A percentile compares a stretch with the other conserved stretches of the same genome.
These are phyloP conservation scores for Salix udensis DNA, from an alignment of 345 rosid species.

Conservation along the genomic window DNA sequence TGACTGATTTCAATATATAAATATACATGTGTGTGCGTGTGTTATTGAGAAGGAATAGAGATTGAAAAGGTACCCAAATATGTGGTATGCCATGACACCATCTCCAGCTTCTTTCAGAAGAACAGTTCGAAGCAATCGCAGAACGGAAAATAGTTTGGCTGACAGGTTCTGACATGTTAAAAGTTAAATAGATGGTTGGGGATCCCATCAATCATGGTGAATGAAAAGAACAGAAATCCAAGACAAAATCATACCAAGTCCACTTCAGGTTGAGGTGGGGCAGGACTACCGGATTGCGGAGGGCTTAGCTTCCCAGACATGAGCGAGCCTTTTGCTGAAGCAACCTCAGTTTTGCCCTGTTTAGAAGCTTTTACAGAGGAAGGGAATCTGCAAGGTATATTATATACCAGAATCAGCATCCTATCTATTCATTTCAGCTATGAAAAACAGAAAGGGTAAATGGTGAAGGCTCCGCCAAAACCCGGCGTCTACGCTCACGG, in stretches of 20 bases:
- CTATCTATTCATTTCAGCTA: neutral
- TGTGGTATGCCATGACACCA: conserved; percentile 86
- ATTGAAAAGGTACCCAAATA: conserved; percentile 52
- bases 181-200: conserved; percentile 5
- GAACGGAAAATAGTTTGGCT: conserved; percentile 60
- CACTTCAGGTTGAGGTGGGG: conserved; percentile 39
- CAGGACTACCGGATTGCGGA: conserved; percentile 34
- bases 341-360: conserved; percentile 47
- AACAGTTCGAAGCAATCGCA: conserved; percentile 68
- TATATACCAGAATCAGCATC: conserved; percentile 12
- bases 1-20: neutral
- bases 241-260: conserved; percentile 55
- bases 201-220: conserved; percentile 2
- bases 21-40: too few relatives aligned
- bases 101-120: conserved; percentile 84
- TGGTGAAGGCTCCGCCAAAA: too few relatives aligned
- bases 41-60: neutral
- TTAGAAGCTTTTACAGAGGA: conserved; percentile 55
- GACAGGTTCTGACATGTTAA: conserved; percentile 51
- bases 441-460: neutral
- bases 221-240: conserved; percentile 3
- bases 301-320: conserved; percentile 49
- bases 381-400: conserved; percentile 57
- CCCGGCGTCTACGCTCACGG: too few relatives aligned
- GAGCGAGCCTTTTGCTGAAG: conserved; percentile 66